Evolutionary conservation across 2,329 filamentous ascomycete species (phyloP).

Genomic region (Ophiocordyceps sinensis): DNA sequence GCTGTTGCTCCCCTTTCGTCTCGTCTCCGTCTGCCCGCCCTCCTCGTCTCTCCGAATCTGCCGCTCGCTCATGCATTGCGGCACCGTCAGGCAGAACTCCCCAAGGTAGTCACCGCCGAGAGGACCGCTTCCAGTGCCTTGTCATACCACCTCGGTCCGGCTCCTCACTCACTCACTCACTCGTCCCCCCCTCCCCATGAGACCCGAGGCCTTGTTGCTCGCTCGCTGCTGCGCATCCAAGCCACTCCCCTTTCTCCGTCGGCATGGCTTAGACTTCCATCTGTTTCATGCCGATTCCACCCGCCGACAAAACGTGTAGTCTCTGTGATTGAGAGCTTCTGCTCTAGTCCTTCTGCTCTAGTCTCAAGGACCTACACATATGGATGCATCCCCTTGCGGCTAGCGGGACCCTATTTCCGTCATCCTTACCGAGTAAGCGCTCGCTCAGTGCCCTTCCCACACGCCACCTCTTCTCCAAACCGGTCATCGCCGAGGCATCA

Average conservation of each 20-base stretch:
- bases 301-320: too few relatives aligned
- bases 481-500: too few relatives aligned
- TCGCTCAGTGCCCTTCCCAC: too few relatives aligned
- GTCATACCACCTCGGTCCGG: not conserved
- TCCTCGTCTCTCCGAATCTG: too few relatives aligned
- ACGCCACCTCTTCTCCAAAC: too few relatives aligned
- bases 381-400: slow-evolving; percentile 1
- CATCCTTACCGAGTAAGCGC: too few relatives aligned
- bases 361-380: not conserved
- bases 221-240: not conserved
- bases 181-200: too few relatives aligned
- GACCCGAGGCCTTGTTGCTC: not conserved
- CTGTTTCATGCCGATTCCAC: not conserved
- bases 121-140: not conserved
- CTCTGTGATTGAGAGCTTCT: too few relatives aligned
- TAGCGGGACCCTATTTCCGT: not conserved
- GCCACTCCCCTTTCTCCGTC: not conserved
- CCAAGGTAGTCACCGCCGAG: slow-evolving; percentile 4
- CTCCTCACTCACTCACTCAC: not conserved
- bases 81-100: too few relatives aligned
- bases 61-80: too few relatives aligned
- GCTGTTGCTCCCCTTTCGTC: not conserved
- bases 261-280: not conserved
- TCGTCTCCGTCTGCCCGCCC: too few relatives aligned
- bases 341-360: not conserved